These are phyloP conservation scores for Malus asiatica DNA, from an alignment of 306 rosid species.

Conservation along the genomic window DNA sequence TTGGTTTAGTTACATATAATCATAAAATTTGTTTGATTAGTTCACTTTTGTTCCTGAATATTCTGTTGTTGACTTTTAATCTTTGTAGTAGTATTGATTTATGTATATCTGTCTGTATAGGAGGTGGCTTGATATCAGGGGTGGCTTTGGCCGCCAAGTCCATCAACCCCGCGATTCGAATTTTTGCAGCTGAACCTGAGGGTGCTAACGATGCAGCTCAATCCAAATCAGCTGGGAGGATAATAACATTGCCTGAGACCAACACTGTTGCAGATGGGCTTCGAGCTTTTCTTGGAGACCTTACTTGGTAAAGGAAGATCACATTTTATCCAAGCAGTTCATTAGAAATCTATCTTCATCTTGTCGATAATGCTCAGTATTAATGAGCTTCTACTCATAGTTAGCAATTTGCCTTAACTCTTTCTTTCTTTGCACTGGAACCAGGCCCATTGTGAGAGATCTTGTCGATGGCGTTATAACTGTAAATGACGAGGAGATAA, in stretches of 20 bases:
- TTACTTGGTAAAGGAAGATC: slow-evolving; percentile 54
- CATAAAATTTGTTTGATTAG: slow-evolving; percentile 1
- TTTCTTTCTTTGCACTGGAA: slow-evolving; percentile 5
- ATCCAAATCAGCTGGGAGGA: slow-evolving; percentile 83
- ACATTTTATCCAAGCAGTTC: slow-evolving; percentile 10
- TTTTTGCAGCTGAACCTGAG: slow-evolving; percentile 80
- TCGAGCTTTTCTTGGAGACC: slow-evolving; percentile 74
- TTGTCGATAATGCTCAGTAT: neutral
- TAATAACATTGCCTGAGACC: slow-evolving; percentile 61
- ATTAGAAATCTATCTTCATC: slow-evolving; percentile 3
- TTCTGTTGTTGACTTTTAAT: neutral
- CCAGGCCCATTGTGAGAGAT: slow-evolving; percentile 87
- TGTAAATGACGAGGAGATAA: slow-evolving; percentile 70
- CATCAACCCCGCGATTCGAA: slow-evolving; percentile 59
- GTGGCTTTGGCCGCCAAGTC: slow-evolving; percentile 89
- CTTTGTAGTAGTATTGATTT: neutral
- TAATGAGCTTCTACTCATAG: neutral
- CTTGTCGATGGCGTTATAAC: slow-evolving; percentile 70
- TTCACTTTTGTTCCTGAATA: neutral
- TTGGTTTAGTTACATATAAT: slow-evolving; percentile 25
- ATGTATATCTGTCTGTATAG: slow-evolving; percentile 30
- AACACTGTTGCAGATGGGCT: slow-evolving; percentile 89
- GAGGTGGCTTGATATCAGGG: slow-evolving; percentile 89
- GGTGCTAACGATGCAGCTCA: slow-evolving; percentile 89
- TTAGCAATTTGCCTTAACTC: slow-evolving; percentile 1